Evolutionary conservation across 2,329 filamentous ascomycete species (phyloP).

Genomic region (Septoria linicola): DNA sequence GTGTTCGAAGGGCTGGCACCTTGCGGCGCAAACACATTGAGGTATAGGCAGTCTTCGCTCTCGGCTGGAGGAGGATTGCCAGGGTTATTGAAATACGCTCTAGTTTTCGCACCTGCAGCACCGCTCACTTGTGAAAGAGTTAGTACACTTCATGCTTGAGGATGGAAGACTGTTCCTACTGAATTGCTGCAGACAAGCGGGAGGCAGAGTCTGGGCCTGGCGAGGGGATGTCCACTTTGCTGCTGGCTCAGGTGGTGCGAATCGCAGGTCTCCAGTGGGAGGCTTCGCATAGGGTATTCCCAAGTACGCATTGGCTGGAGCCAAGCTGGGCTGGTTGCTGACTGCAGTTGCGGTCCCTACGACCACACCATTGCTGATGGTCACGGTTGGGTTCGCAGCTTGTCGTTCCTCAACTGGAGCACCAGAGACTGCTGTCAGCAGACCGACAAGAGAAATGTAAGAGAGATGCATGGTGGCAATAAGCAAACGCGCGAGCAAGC

Average conservation of each 20-base stretch:
- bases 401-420: conserved; percentile 4
- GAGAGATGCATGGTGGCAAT: conserved; percentile 1
- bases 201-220: conserved; percentile 16
- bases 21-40: conserved; percentile 23
- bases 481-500: too few species aligned
- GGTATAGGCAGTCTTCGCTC: conserved; percentile 26
- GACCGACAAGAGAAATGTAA: background rate
- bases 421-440: background rate
- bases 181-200: conserved; percentile 29
- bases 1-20: conserved; percentile 14
- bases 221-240: conserved; percentile 15
- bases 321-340: conserved; percentile 19
- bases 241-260: conserved; percentile 23
- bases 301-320: conserved; percentile 23
- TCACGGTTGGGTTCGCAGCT: conserved; percentile 20
- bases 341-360: conserved; percentile 24
- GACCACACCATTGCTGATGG: conserved; percentile 22
- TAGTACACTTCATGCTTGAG: background rate
- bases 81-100: conserved; percentile 24
- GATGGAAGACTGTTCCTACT: background rate
- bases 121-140: background rate
- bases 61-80: conserved; percentile 17
- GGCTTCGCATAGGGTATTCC: conserved; percentile 25
- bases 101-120: conserved; percentile 8
- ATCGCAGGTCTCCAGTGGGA: conserved; percentile 21